Percentiles rank a stretch among this genome's conserved stretches.
Conservation (phyloP, 1,139 yeast genomes). For the Blastobotrys elegans region DNA sequence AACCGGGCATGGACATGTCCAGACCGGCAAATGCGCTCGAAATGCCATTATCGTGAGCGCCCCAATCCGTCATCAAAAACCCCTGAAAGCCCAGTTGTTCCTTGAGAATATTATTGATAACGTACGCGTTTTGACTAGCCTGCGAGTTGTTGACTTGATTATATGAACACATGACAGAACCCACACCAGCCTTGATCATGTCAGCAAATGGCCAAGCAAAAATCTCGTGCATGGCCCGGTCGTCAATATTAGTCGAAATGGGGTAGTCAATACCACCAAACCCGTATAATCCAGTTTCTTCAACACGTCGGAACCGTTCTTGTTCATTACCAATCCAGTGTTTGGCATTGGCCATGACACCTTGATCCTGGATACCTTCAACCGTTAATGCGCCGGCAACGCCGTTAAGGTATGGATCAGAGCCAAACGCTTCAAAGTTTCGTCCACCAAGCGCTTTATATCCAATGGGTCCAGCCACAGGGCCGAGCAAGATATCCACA, state of each 20-base stretch:
- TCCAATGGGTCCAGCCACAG: constrained; percentile 60
- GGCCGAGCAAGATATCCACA: constrained; percentile 56
- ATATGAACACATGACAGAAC: constrained; percentile 59
- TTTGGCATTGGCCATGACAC: constrained; percentile 51
- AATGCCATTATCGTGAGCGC: constrained; percentile 52
- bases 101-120: constrained; percentile 51
- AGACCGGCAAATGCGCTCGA: constrained; percentile 54
- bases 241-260: constrained; percentile 45
- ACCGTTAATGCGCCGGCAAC: constrained; percentile 49
- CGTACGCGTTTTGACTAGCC: constrained; percentile 57
- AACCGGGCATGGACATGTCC: constrained; percentile 69
- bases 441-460: constrained; percentile 59
- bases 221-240: constrained; percentile 58
- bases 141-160: constrained; percentile 54
- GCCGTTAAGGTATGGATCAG: constrained; percentile 62
- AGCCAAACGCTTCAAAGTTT: constrained; percentile 62
- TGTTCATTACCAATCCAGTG: constrained; percentile 61
- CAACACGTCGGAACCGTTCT: constrained; percentile 32
- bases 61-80: constrained; percentile 63
- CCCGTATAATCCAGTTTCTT: neutral
- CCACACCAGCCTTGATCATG: constrained; percentile 57
- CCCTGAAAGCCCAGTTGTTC: constrained; percentile 66
- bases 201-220: constrained; percentile 67
- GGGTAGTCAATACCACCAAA: constrained; percentile 6
- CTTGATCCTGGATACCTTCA: constrained; percentile 54